Evolutionary conservation across 2,329 filamentous ascomycete genomes (phyloP), one percentile per base, ranked within the genome.

Genomic region (Curvularia eragrostidis): DNA sequence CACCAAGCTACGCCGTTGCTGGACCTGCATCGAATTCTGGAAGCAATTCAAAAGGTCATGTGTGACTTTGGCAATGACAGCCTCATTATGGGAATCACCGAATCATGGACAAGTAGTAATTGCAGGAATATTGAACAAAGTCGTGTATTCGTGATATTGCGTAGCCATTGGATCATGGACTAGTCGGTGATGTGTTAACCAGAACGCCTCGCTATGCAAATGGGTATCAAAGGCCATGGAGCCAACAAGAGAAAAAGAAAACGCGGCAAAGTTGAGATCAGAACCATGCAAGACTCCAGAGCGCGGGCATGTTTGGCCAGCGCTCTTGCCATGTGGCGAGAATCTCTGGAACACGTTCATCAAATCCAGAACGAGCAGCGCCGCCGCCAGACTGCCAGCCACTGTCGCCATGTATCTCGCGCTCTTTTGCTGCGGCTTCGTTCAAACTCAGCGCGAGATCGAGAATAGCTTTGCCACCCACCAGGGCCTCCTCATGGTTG

Each of bases 201-300:
- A 18, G 48, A 66, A 66, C 66, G 65, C 66, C 65, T 60, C 59
- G 67, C 65, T 66, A 65, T 69, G 64, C 58, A 43, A 42, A 39
- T 69, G 66, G 66, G 66, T 67, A 67, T 67, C 65, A 52, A 64
- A 53, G 48, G 52, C 38, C 54, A 13, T 48, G 4, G 30, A 13
- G 28, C 48, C 46, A 56, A 30, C 18, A 42, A 23, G 19, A 41
- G 12, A 43, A 56, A 43, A 55, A 52, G 24, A 13, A 32, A 49
- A 58, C 56, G 52, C 51, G 50, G 21, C 39, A 23, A 41, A 41
- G 42, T 10, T 24, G 15, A 38, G 26, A 53, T 56, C 53, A 98
- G 73, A 98, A 92, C 93, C 95, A 99, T 24, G 93, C 92, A 74
- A 98, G 75, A 23, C 93, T 98, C 95, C 95, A 99, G 54, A 95